These are phyloP conservation scores for Stagonosporopsis tanaceti DNA, from an alignment of 2,329 filamentous ascomycete genomes.

Conservation along the genomic window DNA sequence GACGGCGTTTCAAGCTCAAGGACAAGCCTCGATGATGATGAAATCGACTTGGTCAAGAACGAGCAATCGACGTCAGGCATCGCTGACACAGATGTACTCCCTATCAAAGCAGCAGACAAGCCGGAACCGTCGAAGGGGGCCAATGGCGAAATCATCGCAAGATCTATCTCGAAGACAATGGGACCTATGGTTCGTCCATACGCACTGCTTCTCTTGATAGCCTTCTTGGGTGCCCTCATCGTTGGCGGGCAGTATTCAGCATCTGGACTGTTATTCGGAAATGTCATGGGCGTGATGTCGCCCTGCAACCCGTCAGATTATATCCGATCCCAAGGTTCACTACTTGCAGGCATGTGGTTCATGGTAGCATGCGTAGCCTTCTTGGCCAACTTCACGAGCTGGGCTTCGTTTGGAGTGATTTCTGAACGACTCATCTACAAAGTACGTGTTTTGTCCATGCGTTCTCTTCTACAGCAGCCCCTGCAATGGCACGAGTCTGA, in stretches of 20 bases:
- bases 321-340: constrained; percentile 60
- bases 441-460: constrained; percentile 69
- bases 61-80: constrained; percentile 28
- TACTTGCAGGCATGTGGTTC: constrained; percentile 68
- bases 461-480: constrained; percentile 71
- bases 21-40: constrained; percentile 30
- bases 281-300: constrained; percentile 65
- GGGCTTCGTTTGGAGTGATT: constrained; percentile 64
- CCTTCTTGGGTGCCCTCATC: constrained; percentile 60
- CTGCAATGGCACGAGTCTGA: constrained; percentile 75
- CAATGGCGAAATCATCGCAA: constrained; percentile 30
- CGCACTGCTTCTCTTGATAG: constrained; percentile 55
- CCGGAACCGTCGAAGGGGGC: constrained; percentile 19
- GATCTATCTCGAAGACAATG: constrained; percentile 43
- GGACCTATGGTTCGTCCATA: constrained; percentile 56
- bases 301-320: constrained; percentile 59
- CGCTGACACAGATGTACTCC: constrained; percentile 17
- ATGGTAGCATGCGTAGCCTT: constrained; percentile 67
- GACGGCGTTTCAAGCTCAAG: constrained; percentile 31
- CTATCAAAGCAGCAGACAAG: not conserved
- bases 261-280: constrained; percentile 67
- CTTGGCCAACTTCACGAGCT: constrained; percentile 68
- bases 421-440: constrained; percentile 72
- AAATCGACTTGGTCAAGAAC: constrained; percentile 30
- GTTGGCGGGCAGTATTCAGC: constrained; percentile 67